These are phyloP conservation scores for Simmondsia chinensis DNA, from an alignment of 148 eudicot genomes.

Conservation along the genomic window DNA sequence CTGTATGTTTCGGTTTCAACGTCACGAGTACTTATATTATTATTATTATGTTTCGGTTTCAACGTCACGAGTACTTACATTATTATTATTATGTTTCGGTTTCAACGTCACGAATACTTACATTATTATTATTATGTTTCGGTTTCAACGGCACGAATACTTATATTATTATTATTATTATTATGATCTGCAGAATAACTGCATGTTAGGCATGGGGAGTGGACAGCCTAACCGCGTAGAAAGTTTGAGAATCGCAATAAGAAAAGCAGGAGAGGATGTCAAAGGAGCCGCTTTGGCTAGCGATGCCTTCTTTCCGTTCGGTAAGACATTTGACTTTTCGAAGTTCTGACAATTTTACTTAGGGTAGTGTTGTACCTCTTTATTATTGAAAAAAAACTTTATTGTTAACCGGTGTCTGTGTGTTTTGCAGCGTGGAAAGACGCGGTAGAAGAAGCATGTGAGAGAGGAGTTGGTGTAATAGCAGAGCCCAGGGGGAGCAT, in stretches of 20 bases:
- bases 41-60: too few relatives aligned
- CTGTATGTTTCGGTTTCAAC: too few relatives aligned
- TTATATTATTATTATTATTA: not conserved
- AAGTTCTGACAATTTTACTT: too few relatives aligned
- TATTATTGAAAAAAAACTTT: not conserved
- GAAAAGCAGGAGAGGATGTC: conserved; percentile 86
- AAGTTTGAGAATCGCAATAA: conserved; percentile 86
- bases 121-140: not conserved
- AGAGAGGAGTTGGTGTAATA: conserved; percentile 65
- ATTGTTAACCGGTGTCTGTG: not conserved
- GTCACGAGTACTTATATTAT: too few relatives aligned
- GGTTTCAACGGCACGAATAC: not conserved
- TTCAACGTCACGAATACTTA: not conserved
- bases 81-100: not conserved
- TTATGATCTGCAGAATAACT: conserved; percentile 41
- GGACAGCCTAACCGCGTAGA: conserved; percentile 96
- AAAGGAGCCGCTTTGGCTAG: conserved; percentile 97
- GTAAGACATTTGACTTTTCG: conserved; percentile 24
- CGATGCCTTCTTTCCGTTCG: conserved; percentile 99
- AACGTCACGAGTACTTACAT: too few relatives aligned
- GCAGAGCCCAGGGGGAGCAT: conserved; percentile 95
- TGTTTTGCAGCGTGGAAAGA: conserved; percentile 75
- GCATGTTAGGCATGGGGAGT: conserved; percentile 98
- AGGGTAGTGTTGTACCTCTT: not conserved
- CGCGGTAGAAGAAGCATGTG: conserved; percentile 93